Evolutionary conservation across 139 green algal genomes (phyloP), one percentile per base, ranked within the genome.

Genomic region (Tetraselmis striata): DNA sequence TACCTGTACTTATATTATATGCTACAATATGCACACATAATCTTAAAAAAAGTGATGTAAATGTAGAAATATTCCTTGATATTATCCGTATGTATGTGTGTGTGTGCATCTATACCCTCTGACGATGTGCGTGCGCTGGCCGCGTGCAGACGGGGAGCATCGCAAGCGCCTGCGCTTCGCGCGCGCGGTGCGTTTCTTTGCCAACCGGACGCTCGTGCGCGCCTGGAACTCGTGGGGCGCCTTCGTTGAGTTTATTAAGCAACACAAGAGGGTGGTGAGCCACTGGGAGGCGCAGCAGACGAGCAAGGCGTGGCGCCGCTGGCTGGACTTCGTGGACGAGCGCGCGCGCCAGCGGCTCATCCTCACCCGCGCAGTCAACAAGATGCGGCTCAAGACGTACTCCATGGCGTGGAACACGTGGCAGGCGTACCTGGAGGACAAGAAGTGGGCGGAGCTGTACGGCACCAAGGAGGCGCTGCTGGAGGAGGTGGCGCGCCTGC

Each of bases 391-490:
- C 76, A 67, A 77, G 18, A 26, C 28, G 74, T 25, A 89, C 18
- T 30, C 82, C 0, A 45, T 30, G 22, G 86, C 82, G 0, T 94
- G 88, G 78, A 76, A 88, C 31, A 79, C 81, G 2, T 93, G 88
- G 88, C 59, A 74, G 29, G 84, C 85, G 28, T 59, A 28, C 2
- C 79, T 90, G 1, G 59, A 87, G 22, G 79, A 88, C 11, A 31
- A 30, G 29, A 89, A 89, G 77, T 79, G 89, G 29, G 84, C 85
- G 29, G 82, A 83, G 23, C 75, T 84, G 26, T 30, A 89, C 11
- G 84, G 76, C 18, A 87, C 83, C 28, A 90, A 90, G 83, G 85
- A 92, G 77, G 88, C 87, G 79, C 80, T 91, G 30, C 78, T 86
- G 84, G 88, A 91, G 75, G 31, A 83, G 58, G 67, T 90, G n/a